phyloP scores from a whole-genome alignment of 108 stramenopile genomes.

The Cyclotella kingstonii region DNA sequence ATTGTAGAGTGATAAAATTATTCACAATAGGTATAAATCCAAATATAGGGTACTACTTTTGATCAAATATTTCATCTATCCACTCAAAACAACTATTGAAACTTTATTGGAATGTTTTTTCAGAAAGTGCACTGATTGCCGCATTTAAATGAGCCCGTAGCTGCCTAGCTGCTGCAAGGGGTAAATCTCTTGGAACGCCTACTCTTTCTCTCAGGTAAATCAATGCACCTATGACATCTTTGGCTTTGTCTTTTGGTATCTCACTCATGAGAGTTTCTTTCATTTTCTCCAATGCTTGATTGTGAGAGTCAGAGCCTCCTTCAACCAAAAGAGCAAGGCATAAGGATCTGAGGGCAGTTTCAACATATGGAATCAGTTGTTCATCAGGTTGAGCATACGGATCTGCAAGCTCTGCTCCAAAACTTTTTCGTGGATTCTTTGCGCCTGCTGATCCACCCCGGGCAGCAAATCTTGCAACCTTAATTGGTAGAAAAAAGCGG shows the following conservation, averaged over 20 bases:
- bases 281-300: constrained; percentile 30
- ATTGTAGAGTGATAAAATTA: background rate
- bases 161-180: constrained; percentile 71
- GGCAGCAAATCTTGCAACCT: constrained; percentile 68
- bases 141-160: constrained; percentile 81
- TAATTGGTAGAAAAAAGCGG: background rate
- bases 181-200: constrained; percentile 79
- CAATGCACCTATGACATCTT: constrained; percentile 59
- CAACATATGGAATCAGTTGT: constrained; percentile 47
- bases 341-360: constrained; percentile 59
- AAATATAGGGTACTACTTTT: no score
- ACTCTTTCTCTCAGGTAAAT: constrained; percentile 77
- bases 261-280: constrained; percentile 34
- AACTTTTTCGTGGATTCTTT: constrained; percentile 74
- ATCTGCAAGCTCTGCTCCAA: constrained; percentile 81
- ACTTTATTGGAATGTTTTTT: no score
- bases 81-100: no score
- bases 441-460: constrained; percentile 73
- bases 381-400: constrained; percentile 72
- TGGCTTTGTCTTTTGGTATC: constrained; percentile 41
- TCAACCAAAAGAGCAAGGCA: constrained; percentile 51
- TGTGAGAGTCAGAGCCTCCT: constrained; percentile 36
- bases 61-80: no score
- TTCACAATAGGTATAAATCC: background rate
- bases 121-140: constrained; percentile 55